Evolutionary conservation across 495 filamentous ascomycete species (phyloP).

Genomic region (Lepraria neglecta): DNA sequence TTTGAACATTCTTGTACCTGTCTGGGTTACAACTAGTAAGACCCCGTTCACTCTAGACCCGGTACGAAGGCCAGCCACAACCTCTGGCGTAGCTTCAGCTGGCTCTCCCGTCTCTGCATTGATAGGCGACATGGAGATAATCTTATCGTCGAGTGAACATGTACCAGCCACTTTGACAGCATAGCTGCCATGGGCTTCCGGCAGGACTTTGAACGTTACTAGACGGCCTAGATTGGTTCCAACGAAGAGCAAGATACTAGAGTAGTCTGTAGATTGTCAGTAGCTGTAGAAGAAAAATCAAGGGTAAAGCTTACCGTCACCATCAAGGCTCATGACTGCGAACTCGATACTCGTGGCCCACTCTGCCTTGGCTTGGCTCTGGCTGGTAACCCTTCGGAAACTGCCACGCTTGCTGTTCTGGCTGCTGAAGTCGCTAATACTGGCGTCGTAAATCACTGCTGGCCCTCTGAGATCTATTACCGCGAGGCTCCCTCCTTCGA

Average conservation of each 20-base stretch:
- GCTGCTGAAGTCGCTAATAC: constrained; percentile 60
- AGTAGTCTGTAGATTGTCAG: constrained; percentile 56
- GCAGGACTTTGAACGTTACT: constrained; percentile 83
- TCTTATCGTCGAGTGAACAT: constrained; percentile 56
- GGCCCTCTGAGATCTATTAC: constrained; percentile 87
- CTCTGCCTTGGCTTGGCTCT: constrained; percentile 49
- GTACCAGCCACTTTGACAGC: constrained; percentile 65
- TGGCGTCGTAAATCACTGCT: constrained; percentile 69
- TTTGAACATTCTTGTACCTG: constrained; percentile 75
- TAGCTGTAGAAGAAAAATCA: neutral
- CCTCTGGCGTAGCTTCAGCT: constrained; percentile 65
- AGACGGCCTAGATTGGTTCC: constrained; percentile 80
- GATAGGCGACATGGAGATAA: constrained; percentile 72
- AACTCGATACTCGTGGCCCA: constrained; percentile 79
- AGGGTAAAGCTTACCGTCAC: constrained; percentile 52
- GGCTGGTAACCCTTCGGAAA: constrained; percentile 49
- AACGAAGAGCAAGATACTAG: constrained; percentile 85
- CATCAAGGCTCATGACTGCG: constrained; percentile 86
- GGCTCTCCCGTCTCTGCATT: constrained; percentile 68
- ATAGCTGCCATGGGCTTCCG: constrained; percentile 61
- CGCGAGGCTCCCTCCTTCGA: constrained; percentile 67
- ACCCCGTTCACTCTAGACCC: constrained; percentile 68
- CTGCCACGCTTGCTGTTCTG: constrained; percentile 59
- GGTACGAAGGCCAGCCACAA: constrained; percentile 63
- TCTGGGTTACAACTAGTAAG: constrained; percentile 60